Percentiles rank a stretch among this genome's conserved stretches.
phyloP scores from a whole-genome alignment of 139 green algal species.

The Auxenochlorella pyrenoidosa region DNA sequence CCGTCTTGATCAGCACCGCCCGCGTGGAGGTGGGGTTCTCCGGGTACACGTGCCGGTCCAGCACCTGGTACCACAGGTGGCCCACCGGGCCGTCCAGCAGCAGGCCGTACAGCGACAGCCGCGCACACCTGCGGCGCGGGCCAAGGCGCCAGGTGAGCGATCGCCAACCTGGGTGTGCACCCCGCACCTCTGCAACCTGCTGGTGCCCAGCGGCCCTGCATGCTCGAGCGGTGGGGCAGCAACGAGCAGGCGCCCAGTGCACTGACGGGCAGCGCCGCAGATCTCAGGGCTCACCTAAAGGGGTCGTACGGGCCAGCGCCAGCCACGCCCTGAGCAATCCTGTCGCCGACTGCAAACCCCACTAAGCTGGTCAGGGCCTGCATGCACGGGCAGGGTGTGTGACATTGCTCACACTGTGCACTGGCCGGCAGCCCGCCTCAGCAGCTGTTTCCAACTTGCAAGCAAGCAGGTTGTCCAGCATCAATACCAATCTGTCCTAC shows the following conservation, averaged over 20 bases:
- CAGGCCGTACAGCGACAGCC: constrained; percentile 62
- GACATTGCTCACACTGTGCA: no score
- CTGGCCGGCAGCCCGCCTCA: no score
- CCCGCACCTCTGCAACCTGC: no score
- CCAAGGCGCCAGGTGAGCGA: no score
- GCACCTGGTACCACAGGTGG: constrained; percentile 55
- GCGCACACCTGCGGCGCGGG: constrained; percentile 33
- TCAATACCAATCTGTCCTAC: constrained; percentile 40
- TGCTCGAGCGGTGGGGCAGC: no score
- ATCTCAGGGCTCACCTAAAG: not conserved
- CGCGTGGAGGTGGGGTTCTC: constrained; percentile 49
- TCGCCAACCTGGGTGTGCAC: no score
- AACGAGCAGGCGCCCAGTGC: no score
- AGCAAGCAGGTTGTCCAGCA: not conserved
- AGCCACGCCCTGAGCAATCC: constrained; percentile 64
- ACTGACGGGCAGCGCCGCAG: no score
- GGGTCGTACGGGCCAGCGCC: constrained; percentile 44
- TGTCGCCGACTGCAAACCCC: constrained; percentile 75
- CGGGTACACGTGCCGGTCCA: constrained; percentile 58
- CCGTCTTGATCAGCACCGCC: constrained; percentile 67
- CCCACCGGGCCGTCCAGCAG: constrained; percentile 63
- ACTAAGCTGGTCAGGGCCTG: constrained; percentile 37
- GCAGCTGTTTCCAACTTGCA: not conserved
- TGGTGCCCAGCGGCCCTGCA: no score
- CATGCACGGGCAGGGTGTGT: no score